phyloP scores from a whole-genome alignment of 2,329 filamentous ascomycete genomes.

The Sclerotinia subarctica region DNA sequence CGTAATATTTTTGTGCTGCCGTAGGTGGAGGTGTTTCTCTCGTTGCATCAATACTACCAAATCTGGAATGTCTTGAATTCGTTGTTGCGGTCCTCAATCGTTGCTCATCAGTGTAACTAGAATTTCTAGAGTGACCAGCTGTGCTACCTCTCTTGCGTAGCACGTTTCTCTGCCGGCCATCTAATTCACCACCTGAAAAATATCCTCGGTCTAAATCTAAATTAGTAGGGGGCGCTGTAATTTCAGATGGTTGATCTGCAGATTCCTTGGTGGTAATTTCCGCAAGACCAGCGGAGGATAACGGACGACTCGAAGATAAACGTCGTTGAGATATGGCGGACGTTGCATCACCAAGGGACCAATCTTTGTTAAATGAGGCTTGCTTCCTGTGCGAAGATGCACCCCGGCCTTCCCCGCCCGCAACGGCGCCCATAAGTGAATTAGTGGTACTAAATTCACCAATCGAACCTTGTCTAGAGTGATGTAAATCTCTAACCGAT shows the following conservation, averaged over 20 bases:
- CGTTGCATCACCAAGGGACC: constrained; percentile 54
- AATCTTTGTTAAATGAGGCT: constrained; percentile 67
- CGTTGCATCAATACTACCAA: constrained; percentile 74
- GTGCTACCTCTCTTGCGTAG: constrained; percentile 73
- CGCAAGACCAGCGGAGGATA: constrained; percentile 23
- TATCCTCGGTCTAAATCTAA: constrained; percentile 73
- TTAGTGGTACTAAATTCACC: constrained; percentile 43
- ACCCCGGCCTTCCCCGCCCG: constrained; percentile 21
- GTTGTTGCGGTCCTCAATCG: constrained; percentile 62
- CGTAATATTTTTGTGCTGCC: constrained; percentile 70
- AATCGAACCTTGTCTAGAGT: constrained; percentile 76
- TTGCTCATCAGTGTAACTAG: constrained; percentile 75
- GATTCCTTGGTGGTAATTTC: constrained; percentile 33
- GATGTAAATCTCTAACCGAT: constrained; percentile 76
- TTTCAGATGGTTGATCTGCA: constrained; percentile 38
- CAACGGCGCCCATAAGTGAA: constrained; percentile 45
- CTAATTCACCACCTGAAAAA: constrained; percentile 84
- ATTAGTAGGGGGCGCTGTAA: constrained; percentile 45
- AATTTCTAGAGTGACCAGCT: constrained; percentile 62
- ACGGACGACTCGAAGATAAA: constrained; percentile 19
- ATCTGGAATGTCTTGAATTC: constrained; percentile 70
- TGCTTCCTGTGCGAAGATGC: constrained; percentile 56
- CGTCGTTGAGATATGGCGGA: constrained; percentile 33
- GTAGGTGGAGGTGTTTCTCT: constrained; percentile 59
- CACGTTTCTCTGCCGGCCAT: constrained; percentile 71